Conservation (phyloP, 129 eudicot genomes). For the Flaveria trinervia region DNA sequence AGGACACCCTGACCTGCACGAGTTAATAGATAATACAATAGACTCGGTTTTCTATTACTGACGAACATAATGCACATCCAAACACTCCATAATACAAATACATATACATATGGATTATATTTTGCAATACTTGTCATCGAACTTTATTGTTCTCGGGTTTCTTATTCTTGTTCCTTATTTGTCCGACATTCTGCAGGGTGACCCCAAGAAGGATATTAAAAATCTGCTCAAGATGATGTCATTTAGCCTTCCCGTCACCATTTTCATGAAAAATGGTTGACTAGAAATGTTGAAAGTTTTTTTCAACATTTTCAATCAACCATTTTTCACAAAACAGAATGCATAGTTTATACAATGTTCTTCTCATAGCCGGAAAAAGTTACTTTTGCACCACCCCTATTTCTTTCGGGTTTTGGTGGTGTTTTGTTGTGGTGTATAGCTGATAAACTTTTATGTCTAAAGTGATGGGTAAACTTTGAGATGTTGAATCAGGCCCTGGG, state of each 20-base stretch:
- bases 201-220: neutral
- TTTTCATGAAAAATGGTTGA: conserved; percentile 8
- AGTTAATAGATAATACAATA: no score
- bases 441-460: conserved; percentile 10
- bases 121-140: neutral
- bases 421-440: conserved; percentile 29
- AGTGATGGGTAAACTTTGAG: conserved; percentile 12
- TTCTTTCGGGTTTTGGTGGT: conserved; percentile 23
- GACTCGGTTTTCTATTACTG: no score
- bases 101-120: no score
- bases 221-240: conserved; percentile 13
- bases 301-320: conserved; percentile 20
- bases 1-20: no score
- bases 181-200: no score
- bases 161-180: neutral
- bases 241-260: neutral
- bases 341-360: conserved; percentile 21
- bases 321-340: conserved; percentile 6
- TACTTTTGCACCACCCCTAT: conserved; percentile 27
- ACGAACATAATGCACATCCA: neutral
- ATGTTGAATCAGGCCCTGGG: conserved; percentile 19
- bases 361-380: neutral
- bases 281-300: conserved; percentile 21
- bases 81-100: neutral
- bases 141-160: neutral